Conservation (phyloP, 768 basidiomycete species). For the Russula earlei region DNA sequence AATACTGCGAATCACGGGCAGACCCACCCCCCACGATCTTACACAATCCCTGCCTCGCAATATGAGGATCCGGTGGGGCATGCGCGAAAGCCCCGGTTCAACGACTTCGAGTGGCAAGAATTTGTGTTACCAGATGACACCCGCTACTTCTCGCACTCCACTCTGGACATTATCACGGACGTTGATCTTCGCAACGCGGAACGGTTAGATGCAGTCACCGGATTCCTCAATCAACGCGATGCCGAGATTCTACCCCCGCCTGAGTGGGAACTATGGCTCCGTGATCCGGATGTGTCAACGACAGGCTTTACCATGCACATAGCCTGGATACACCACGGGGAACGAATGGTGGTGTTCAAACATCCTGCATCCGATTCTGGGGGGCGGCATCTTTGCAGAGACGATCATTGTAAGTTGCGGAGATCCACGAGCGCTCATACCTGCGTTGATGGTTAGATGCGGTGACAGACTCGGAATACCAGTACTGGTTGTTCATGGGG, state of each 20-base stretch:
- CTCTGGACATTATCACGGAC: constrained; percentile 54
- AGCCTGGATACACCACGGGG: constrained; percentile 60
- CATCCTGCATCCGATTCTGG: too few relatives aligned
- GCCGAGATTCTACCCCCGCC: constrained; percentile 28
- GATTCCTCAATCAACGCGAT: constrained; percentile 34
- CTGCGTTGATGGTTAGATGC: too few relatives aligned
- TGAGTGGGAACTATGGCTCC: constrained; percentile 57
- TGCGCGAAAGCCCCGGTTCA: constrained; percentile 34
- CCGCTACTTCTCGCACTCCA: constrained; percentile 61
- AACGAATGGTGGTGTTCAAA: constrained; percentile 38
- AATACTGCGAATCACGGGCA: constrained; percentile 16
- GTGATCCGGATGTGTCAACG: constrained; percentile 30
- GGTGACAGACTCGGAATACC: too few relatives aligned
- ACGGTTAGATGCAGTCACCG: constrained; percentile 39
- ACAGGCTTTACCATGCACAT: constrained; percentile 32
- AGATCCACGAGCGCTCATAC: too few relatives aligned
- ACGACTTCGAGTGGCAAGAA: constrained; percentile 73
- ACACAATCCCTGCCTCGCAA: constrained; percentile 20
- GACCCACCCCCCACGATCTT: neutral
- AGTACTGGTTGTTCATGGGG: too few relatives aligned
- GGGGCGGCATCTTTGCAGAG: too few relatives aligned
- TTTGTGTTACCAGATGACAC: constrained; percentile 62
- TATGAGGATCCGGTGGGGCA: constrained; percentile 20
- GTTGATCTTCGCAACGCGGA: constrained; percentile 48
- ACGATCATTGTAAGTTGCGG: too few relatives aligned